Conservation (phyloP, 768 basidiomycete genomes). For the Trametes elegans region DNA sequence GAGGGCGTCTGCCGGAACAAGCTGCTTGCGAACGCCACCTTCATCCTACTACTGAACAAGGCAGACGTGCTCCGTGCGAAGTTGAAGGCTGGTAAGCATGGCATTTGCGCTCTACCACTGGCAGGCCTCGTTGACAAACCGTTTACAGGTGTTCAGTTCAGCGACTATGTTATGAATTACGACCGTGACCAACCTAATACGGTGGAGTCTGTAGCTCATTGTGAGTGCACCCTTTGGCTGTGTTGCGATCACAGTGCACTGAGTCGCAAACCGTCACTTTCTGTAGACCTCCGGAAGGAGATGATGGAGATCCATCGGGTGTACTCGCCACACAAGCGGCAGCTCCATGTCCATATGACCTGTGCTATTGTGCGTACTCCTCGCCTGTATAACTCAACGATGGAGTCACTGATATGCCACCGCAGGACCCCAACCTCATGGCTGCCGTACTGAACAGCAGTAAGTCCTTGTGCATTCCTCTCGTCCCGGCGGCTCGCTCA, state of each 20-base stretch:
- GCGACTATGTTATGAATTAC: constrained; percentile 51
- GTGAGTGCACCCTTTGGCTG: constrained; percentile 31
- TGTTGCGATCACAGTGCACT: background rate
- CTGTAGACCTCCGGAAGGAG: constrained; percentile 45
- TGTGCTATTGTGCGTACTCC: constrained; percentile 43
- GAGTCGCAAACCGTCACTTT: too few species aligned
- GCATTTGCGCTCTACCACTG: too few species aligned
- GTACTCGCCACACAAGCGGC: constrained; percentile 42
- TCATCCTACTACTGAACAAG: constrained; percentile 61
- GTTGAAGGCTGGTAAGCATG: constrained; percentile 32
- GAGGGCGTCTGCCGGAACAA: constrained; percentile 53
- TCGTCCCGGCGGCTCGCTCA: background rate
- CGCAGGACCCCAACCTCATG: constrained; percentile 42
- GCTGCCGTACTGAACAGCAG: constrained; percentile 46
- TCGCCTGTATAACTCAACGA: background rate
- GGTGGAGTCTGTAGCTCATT: constrained; percentile 46
- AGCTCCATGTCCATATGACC: constrained; percentile 50
- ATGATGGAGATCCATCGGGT: constrained; percentile 47
- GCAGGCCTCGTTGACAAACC: background rate
- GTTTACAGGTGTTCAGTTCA: constrained; percentile 34
- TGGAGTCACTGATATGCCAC: background rate
- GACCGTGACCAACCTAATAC: constrained; percentile 45
- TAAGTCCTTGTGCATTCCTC: constrained; percentile 27
- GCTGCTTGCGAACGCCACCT: constrained; percentile 47
- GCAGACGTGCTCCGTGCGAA: constrained; percentile 54